Conservation (phyloP, 192 early-diverging fungal genomes). For the Endogone sp. region DNA sequence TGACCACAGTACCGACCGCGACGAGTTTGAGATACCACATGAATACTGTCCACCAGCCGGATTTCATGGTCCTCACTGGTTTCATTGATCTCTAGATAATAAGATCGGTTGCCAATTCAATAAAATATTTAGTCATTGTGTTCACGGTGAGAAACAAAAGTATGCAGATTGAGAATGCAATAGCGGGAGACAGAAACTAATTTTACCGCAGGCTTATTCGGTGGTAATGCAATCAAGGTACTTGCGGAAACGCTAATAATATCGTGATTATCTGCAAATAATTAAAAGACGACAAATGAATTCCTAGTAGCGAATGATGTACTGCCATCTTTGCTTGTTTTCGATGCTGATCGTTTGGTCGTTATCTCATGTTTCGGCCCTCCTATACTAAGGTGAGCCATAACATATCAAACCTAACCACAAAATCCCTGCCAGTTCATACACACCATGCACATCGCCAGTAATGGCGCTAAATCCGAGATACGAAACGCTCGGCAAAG, state of each 20-base stretch:
- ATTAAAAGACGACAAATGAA: no score
- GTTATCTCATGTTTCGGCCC: background rate
- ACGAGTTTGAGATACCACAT: conserved; percentile 3
- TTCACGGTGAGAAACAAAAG: background rate
- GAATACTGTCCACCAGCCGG: background rate
- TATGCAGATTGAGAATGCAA: background rate
- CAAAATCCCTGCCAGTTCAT: background rate
- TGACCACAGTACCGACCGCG: background rate
- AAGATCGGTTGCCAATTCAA: no score
- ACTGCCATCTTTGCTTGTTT: no score
- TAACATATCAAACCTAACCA: no score
- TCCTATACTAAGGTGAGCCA: conserved; percentile 1
- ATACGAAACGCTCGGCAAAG: conserved; percentile 74
- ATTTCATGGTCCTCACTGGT: background rate
- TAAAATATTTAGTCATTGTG: no score
- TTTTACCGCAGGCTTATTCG: conserved; percentile 13
- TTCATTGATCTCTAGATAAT: background rate
- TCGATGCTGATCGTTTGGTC: no score
- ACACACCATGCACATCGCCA: conserved; percentile 80
- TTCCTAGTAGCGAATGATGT: no score
- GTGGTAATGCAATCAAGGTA: conserved; percentile 13
- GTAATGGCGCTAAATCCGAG: conserved; percentile 92
- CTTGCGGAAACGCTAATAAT: conserved; percentile 43
- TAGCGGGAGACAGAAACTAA: background rate
- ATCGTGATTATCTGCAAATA: conserved; percentile 32